Conservation (phyloP, 2,329 filamentous ascomycete species). For the Colletotrichum sp. region DNA sequence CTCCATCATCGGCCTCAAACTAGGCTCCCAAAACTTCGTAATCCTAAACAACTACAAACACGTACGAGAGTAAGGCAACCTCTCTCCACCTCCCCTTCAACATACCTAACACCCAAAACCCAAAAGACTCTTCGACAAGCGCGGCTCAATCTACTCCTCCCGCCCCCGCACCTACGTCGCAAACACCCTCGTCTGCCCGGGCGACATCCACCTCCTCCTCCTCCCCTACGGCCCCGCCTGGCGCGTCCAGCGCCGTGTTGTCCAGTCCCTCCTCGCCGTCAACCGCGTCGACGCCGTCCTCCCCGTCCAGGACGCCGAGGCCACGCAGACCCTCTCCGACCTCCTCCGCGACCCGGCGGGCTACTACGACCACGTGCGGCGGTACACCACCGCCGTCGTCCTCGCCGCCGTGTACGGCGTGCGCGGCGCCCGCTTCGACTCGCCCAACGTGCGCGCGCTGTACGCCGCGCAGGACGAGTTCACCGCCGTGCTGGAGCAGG, state of each 20-base stretch:
- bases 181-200: not conserved
- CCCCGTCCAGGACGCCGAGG: not conserved
- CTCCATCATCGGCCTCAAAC: too few relatives aligned
- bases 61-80: conserved; percentile 28
- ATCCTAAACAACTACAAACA: conserved; percentile 34
- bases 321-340: not conserved
- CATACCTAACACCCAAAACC: too few relatives aligned
- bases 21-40: conserved; percentile 20
- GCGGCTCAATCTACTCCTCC: conserved; percentile 39
- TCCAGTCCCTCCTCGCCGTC: not conserved
- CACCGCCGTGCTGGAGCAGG: conserved; percentile 28
- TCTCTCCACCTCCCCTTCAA: too few relatives aligned
- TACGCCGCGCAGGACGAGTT: conserved; percentile 27
- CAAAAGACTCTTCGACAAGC: conserved; percentile 36
- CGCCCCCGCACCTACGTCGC: conserved; percentile 32
- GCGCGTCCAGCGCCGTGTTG: not conserved
- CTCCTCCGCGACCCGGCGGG: not conserved
- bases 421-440: conserved; percentile 19
- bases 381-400: not conserved
- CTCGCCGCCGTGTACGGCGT: not conserved
- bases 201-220: conserved; percentile 1
- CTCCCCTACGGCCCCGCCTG: not conserved
- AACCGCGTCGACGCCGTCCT: not conserved
- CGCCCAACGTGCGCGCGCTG: conserved; percentile 14
- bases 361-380: not conserved